Evolutionary conservation across 768 basidiomycete genomes (phyloP).

Genomic region (Auricularia sp.): DNA sequence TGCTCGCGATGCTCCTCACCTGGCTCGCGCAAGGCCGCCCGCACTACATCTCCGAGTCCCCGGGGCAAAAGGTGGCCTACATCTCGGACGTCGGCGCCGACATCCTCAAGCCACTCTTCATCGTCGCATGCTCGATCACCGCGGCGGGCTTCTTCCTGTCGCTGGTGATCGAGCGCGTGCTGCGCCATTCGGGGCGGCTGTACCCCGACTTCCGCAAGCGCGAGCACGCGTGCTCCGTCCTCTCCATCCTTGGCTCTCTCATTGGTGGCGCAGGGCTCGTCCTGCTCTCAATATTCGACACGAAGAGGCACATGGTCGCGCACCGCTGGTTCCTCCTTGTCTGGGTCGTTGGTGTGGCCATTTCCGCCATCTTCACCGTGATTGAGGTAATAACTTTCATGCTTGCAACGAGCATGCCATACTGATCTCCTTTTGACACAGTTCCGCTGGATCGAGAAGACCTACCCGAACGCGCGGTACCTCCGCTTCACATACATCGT

Average conservation of each 20-base stretch:
- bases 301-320: constrained; percentile 35
- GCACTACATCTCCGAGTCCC: constrained; percentile 26
- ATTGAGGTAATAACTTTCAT: constrained; percentile 32
- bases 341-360: constrained; percentile 60
- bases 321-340: constrained; percentile 61
- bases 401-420: not conserved
- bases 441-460: constrained; percentile 1
- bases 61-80: constrained; percentile 46
- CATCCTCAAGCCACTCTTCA: constrained; percentile 64
- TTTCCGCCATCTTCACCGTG: constrained; percentile 70
- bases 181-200: constrained; percentile 54
- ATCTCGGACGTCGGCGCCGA: constrained; percentile 70
- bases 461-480: constrained; percentile 20
- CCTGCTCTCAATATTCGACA: constrained; percentile 64
- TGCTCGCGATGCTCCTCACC: constrained; percentile 59
- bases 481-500: constrained; percentile 45
- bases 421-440: not conserved
- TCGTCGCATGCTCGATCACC: constrained; percentile 55
- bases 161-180: constrained; percentile 48
- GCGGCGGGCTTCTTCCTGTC: constrained; percentile 50
- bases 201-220: constrained; percentile 36
- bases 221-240: constrained; percentile 41
- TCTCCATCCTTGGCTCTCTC: constrained; percentile 50
- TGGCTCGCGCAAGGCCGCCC: constrained; percentile 62
- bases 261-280: constrained; percentile 58